Evolutionary conservation across 2,329 filamentous ascomycete genomes (phyloP).

Genomic region (Ophiobolus disseminans): DNA sequence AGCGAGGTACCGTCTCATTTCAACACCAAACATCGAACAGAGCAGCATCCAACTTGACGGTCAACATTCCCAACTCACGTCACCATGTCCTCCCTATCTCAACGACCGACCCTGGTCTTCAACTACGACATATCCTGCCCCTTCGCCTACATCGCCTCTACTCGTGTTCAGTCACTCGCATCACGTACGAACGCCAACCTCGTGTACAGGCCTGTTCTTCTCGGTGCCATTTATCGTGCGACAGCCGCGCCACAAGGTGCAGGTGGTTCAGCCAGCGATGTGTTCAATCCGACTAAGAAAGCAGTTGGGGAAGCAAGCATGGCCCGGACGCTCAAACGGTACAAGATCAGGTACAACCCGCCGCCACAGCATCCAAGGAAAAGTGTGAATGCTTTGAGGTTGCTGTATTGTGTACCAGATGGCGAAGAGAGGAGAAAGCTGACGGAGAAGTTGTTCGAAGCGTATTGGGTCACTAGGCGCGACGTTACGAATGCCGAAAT

Average conservation of each 20-base stretch:
- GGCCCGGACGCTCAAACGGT: slow-evolving; percentile 38
- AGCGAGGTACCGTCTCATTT: no score
- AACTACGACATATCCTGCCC: slow-evolving; percentile 48
- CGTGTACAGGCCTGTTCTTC: slow-evolving; percentile 38
- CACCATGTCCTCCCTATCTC: slow-evolving; percentile 22
- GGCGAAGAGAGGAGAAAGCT: slow-evolving; percentile 25
- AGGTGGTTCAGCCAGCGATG: slow-evolving; percentile 43
- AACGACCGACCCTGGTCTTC: slow-evolving; percentile 34
- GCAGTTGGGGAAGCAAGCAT: slow-evolving; percentile 36
- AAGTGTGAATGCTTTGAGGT: slow-evolving; percentile 40
- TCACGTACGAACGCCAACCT: slow-evolving; percentile 33
- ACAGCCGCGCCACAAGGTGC: slow-evolving; percentile 47
- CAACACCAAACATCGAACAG: no score
- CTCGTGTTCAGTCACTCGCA: slow-evolving; percentile 39
- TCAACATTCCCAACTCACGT: neutral
- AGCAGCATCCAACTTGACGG: neutral
- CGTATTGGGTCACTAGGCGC: slow-evolving; percentile 44
- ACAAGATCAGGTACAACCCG: slow-evolving; percentile 39
- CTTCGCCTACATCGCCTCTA: slow-evolving; percentile 49
- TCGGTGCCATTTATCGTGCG: slow-evolving; percentile 46
- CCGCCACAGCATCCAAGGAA: slow-evolving; percentile 43
- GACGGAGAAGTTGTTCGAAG: slow-evolving; percentile 35
- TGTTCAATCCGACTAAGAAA: slow-evolving; percentile 46
- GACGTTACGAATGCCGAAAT: slow-evolving; percentile 33
- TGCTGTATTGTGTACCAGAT: slow-evolving; percentile 33